Evolutionary conservation across 176 grass and related monocot species (phyloP), one percentile per base, ranked within the genome.

Genomic region (Ensete ventricosum): DNA sequence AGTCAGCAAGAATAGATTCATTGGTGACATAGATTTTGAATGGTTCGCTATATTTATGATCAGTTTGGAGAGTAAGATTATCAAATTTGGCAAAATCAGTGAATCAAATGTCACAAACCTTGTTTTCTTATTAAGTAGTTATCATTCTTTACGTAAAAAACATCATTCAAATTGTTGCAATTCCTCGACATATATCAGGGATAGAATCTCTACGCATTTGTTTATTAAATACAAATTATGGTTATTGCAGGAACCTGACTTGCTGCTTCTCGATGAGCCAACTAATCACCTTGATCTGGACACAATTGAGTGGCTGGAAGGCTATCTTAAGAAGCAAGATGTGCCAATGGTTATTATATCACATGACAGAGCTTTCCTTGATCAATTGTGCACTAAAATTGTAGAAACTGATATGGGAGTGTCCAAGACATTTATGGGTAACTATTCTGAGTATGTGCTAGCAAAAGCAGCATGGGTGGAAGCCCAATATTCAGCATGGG

Each of bases 321-420:
- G 50, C 69, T 99, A 99, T 79, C 85, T 99, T 14, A 87, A 80
- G 34, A 88, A 81, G 8, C 95, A 94, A 70, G 95, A 89, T 17
- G 95, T 99, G 43, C 95, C 90, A 0, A 99, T 99, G 95, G 90
- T 99, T 73, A 91, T 99, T 78, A 94, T 99, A 82, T 99, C 95
- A 23, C 95, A 94, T 75, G 95, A 94, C 81, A 90, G 95, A 72
- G 95, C 90, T 29, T 99, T 99, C 29, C 90, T 99, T 76, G 95
- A 99, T 82, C 86, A 88, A 69, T 58, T 93, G 51, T 99, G 95
- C 82, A 94, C 86, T 0, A 99, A 98, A 81, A 94, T 99, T 6
- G 90, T 94, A 29, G 95, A 94, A 79, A 99, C 90, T 19, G 95
- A 99, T 85, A 80, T 99, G 82, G 95, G 95, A 25, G 84, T 99